Base-by-base conservation (phyloP, 2,329 filamentous ascomycete genomes). In the Aspergillus sp. region DNA sequence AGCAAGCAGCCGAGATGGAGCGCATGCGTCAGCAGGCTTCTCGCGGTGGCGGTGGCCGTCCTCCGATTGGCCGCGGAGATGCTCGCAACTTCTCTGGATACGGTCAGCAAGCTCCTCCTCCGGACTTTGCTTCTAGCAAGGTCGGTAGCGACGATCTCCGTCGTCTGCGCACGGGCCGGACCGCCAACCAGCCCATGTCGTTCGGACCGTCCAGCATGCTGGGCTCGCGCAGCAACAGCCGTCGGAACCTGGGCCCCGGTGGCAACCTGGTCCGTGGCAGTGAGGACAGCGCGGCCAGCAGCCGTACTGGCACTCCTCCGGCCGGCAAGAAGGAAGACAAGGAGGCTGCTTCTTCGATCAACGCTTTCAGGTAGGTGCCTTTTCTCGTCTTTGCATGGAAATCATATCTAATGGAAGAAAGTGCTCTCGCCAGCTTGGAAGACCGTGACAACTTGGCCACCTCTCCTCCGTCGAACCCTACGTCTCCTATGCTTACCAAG, bases 91-190 rank as follows among this genome's bases (percentile, higher is more conserved):
- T 93, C 74, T 89, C 86, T 41, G 79, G 79, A 59, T 86, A 84
- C 67, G 80, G 80, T 35, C 63, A 64, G 56, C 84, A 87, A 69
- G 80, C 84, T 54, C 82, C 84, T 45, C 88, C 86, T 46, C 78
- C 79, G 47, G 83, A 86, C 61, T 84, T 80, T 62, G 77, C 79
- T 44, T 80, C 80, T 59, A 95, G 93, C 74, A 87, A 87, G 60
- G 86, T 98, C 56, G 88, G 84, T 52, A 90, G 89, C 75, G 90
- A 96, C 60, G 93, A 98, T 65, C 80, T 98, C 50, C 85, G 88
- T 54, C 88, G 89, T 60, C 80, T 98, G 37, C 68, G 69, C 48
- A 77, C 80, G 46, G 77, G 75, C 59, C 88, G 66, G 78, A 79
- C 74, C 54, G 82, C 77, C 71, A 83, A 70, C 77, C 82, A 71